Conservation (phyloP, 768 basidiomycete genomes). For the Lactarius trivialis region DNA sequence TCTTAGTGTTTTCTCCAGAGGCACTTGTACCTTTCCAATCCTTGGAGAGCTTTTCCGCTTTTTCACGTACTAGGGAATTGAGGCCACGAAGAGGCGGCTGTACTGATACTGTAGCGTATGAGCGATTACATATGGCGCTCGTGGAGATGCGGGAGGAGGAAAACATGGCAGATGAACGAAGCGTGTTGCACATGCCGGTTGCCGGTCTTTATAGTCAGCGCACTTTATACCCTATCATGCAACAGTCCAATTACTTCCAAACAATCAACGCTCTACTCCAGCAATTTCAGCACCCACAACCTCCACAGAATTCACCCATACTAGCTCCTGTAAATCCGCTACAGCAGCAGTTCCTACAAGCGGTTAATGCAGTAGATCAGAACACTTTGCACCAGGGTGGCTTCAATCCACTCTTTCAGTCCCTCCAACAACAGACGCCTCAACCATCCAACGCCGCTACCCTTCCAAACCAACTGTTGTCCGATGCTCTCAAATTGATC, state of each 20-base stretch:
- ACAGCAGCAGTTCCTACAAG: constrained; percentile 1
- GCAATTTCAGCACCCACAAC: constrained; percentile 2
- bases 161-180: neutral
- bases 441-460: neutral
- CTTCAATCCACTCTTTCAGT: constrained; percentile 5
- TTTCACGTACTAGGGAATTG: constrained; percentile 47
- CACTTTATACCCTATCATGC: neutral
- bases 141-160: constrained; percentile 8
- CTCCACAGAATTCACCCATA: neutral
- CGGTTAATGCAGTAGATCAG: constrained; percentile 1
- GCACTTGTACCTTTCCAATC: constrained; percentile 86
- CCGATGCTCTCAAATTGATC: constrained; percentile 32
- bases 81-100: constrained; percentile 39
- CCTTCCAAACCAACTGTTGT: constrained; percentile 10
- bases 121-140: constrained; percentile 21
- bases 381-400: neutral
- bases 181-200: neutral
- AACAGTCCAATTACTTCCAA: constrained; percentile 1
- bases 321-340: neutral
- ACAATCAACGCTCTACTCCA: constrained; percentile 10
- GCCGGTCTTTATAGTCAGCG: neutral
- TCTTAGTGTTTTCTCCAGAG: constrained; percentile 83
- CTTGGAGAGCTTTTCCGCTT: constrained; percentile 62
- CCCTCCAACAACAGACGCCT: constrained; percentile 5
- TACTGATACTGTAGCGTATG: constrained; percentile 26